Evolutionary conservation across 176 grass and related monocot genomes (phyloP).

Genomic region (Areca catechu): DNA sequence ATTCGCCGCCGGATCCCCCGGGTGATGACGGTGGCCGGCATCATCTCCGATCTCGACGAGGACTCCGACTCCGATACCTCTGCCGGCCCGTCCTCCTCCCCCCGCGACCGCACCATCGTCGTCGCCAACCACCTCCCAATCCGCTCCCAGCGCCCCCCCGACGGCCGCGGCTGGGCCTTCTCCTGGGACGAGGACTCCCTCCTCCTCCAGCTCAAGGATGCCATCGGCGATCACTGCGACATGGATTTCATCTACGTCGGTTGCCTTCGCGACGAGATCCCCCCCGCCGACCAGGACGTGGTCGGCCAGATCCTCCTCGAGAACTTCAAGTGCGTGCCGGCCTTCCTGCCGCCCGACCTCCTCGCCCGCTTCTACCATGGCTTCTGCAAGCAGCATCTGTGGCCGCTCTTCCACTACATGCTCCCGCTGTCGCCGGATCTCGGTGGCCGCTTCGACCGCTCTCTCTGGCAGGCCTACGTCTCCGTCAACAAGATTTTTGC

Average conservation of each 20-base stretch:
- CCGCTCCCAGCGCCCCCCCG: conserved; percentile 27
- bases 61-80: conserved; percentile 51
- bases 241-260: conserved; percentile 95
- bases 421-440: conserved; percentile 81
- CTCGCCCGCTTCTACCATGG: conserved; percentile 72
- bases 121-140: conserved; percentile 91
- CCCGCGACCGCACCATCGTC: conserved; percentile 72
- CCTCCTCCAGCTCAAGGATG: conserved; percentile 68
- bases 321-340: conserved; percentile 70
- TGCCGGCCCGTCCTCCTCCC: conserved; percentile 38
- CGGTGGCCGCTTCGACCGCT: conserved; percentile 81
- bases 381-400: conserved; percentile 99
- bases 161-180: conserved; percentile 50
- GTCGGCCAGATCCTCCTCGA: conserved; percentile 80
- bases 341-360: conserved; percentile 58
- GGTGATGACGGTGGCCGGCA: no score
- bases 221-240: conserved; percentile 21
- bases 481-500: conserved; percentile 96
- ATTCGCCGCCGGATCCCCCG: no score
- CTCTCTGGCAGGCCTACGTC: conserved; percentile 83
- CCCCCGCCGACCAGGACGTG: conserved; percentile 51
- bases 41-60: conserved; percentile 39
- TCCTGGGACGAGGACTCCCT: conserved; percentile 91
- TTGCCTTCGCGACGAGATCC: conserved; percentile 74
- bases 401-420: conserved; percentile 99